Evolutionary conservation across 2,329 filamentous ascomycete genomes (phyloP), one percentile per base, ranked within the genome.

Genomic region (Sporothrix euskadiensis): DNA sequence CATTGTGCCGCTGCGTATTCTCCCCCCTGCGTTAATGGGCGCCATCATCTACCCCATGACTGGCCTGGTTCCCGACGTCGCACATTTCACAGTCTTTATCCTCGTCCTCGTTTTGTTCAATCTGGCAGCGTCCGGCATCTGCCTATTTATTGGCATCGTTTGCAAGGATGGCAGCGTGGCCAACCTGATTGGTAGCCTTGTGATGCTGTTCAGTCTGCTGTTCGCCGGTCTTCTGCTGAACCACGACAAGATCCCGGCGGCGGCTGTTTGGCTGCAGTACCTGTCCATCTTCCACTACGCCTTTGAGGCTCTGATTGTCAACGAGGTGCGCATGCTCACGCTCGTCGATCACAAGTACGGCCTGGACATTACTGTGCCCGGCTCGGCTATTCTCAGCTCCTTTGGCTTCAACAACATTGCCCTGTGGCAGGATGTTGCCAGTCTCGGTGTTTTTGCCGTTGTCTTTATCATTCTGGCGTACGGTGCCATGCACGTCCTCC

Each of bases 21-120:
- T 99, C 66, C 96, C 96, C 5, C 96, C 96, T 0, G 92, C 98
- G 75, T 91, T 99, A 74, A 96, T 98, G 88, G 96, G 95, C 19
- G 90, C 93, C 41, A 98, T 99, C 75, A 90, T 99, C 30, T 99
- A 99, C 80, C 96, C 96, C 0, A 99, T 99, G 96, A 97, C 94
- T 0, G 96, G 96, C 1, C 86, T 99, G 16, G 91, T 97, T 30
- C 89, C 96, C 0, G 91, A 94, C 73, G 90, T 89, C 80, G 84
- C 88, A 1, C 92, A 97, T 79, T 99, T 99, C 82, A 88, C 95
- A 80, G 94, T 92, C 77, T 99, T 99, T 80, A 89, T 98, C 77
- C 85, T 98, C 4, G 93, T 98, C 71, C 85, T 99, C 61, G 93
- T 98, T 0, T 87, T 99, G 26, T 99, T 99, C 86, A 99, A 99